phyloP scores from a whole-genome alignment of 2,329 filamentous ascomycete species.

The Pseudopyrenochaeta lycopersici region DNA sequence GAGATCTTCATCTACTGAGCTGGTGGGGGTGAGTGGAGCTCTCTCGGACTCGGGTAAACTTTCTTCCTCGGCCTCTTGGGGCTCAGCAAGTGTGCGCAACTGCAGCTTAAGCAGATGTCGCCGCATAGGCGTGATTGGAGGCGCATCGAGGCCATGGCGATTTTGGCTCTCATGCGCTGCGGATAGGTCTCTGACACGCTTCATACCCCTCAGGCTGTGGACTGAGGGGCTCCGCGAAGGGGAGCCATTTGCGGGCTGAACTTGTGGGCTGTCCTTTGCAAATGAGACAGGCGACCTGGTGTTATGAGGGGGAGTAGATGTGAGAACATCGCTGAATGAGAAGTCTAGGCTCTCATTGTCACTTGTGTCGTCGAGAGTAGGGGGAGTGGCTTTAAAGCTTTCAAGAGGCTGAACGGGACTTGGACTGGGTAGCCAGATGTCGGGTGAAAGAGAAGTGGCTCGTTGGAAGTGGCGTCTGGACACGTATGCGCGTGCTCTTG shows the following conservation, averaged over 20 bases:
- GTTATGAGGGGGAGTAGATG: conserved; percentile 20
- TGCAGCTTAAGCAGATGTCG: conserved; percentile 17
- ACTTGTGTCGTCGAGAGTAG: neutral
- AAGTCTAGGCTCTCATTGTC: conserved; percentile 19
- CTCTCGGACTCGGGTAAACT: conserved; percentile 11
- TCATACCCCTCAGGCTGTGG: neutral
- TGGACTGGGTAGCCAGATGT: neutral
- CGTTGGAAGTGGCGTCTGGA: neutral
- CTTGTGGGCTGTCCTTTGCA: conserved; percentile 10
- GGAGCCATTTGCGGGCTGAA: neutral
- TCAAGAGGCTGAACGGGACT: neutral
- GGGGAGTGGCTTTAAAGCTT: neutral
- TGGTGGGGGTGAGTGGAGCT: conserved; percentile 6
- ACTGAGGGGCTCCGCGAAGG: neutral
- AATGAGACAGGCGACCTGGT: conserved; percentile 15
- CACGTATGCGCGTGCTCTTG: conserved; percentile 7
- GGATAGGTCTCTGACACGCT: neutral
- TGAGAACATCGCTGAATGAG: conserved; percentile 24
- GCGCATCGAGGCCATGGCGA: neutral
- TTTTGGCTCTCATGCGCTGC: neutral
- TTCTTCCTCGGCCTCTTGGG: conserved; percentile 12
- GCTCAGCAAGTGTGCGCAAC: conserved; percentile 11
- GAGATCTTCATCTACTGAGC: conserved; percentile 10
- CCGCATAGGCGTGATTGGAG: conserved; percentile 16
- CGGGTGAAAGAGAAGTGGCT: neutral